Evolutionary conservation across 2,329 filamentous ascomycete species (phyloP), one percentile per base, ranked within the genome.

Genomic region (Beauveria asiatica): DNA sequence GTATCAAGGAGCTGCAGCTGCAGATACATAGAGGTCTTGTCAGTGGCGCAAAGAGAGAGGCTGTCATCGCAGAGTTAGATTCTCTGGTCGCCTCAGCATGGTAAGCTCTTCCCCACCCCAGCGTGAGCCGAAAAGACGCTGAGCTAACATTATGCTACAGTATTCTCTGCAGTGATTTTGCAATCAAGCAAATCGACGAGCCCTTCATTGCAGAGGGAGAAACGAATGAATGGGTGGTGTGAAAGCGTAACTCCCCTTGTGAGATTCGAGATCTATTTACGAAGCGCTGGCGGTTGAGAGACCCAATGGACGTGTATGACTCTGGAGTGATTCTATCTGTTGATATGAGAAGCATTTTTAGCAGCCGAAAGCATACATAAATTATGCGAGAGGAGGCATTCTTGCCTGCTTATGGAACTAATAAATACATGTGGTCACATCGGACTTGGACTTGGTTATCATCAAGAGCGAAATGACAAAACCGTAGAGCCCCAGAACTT

Each of bases 91-190:
- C 92, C 49, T 89, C 89, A 62, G 86, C 90, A 70, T 99, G 92
- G 90, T 95, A 74, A 74, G 80, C 75, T 57, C 8, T 7, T 16
- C 10, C 55, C 41, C 59, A 37, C 11, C 11, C 33, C 11, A 37
- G 33, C 48, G 61, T 50, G 55, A 41, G 49, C 19, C 23, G 9
- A 17, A 6, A 3, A 1, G 21, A 53, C 55, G 59, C 6, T 21
- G 13, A 30, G 7, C 68, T 72, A 63, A 70, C 62, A 48, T 59
- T 11, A 67, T 45, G 55, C 21, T 51, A 30, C 66, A 94, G 92
- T 78, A 92, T 97, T 59, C 77, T 99, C 21, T 99, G 94, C 73
- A 92, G 92, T 70, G 94, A 99, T 65, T 85, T 95, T 75, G 94
- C 93, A 3, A 96, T 99, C 69, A 95, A 92, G 77, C 84, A 89